A percentile compares a stretch with the other conserved stretches of the same genome.
Conservation (phyloP, 331 rosid genomes). For the Acacia pycnantha region DNA sequence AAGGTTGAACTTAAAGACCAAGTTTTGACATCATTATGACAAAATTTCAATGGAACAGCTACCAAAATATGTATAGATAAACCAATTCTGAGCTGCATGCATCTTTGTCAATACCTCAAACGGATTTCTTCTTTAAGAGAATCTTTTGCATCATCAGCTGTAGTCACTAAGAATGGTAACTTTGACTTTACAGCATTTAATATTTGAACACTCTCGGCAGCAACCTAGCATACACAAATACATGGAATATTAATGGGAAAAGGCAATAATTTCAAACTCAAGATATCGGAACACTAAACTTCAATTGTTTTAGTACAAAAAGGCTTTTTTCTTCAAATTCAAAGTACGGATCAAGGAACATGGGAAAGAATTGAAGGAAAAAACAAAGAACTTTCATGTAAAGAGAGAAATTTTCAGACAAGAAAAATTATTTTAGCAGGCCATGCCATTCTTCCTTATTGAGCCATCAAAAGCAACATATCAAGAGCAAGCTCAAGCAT, state of each 20-base stretch:
- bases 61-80: background rate
- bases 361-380: background rate
- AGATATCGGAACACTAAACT: background rate
- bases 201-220: conserved; percentile 76
- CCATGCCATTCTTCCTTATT: background rate
- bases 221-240: conserved; percentile 54
- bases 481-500: background rate
- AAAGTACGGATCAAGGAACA: conserved; percentile 15
- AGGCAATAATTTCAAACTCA: conserved; percentile 5
- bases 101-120: conserved; percentile 54
- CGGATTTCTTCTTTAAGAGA: conserved; percentile 90
- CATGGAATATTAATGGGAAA: conserved; percentile 13
- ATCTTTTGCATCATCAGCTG: conserved; percentile 78
- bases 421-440: background rate
- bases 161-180: conserved; percentile 85
- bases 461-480: background rate
- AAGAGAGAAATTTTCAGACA: background rate
- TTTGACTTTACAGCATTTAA: conserved; percentile 75
- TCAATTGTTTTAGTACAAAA: background rate
- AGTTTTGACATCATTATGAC: background rate
- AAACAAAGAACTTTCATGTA: background rate
- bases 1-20: background rate
- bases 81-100: conserved; percentile 7
- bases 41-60: background rate
- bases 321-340: background rate